These are phyloP conservation scores for Azolla pinnata DNA, from an alignment of 75 land plant genomes.

Conservation along the genomic window DNA sequence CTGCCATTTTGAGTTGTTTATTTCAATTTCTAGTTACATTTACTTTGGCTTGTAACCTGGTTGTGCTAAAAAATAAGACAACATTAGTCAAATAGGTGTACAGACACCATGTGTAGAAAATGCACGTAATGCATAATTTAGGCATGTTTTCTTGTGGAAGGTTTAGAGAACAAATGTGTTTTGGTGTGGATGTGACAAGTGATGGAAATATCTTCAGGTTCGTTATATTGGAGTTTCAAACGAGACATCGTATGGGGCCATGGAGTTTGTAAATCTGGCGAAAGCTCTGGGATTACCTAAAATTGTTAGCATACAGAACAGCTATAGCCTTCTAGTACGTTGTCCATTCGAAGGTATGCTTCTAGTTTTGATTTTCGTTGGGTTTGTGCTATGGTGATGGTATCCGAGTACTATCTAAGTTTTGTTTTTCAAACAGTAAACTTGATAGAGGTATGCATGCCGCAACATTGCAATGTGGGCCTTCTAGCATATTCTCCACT, in stretches of 20 bases:
- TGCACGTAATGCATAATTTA: too few relatives aligned
- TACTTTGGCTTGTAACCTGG: too few relatives aligned
- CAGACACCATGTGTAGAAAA: too few relatives aligned
- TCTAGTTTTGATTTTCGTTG: too few relatives aligned
- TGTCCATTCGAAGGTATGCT: conserved; percentile 67
- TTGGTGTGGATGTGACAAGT: not conserved
- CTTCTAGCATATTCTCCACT: conserved; percentile 87
- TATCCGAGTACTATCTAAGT: not conserved
- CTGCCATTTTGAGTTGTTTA: too few relatives aligned
- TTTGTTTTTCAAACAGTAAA: conserved; percentile 44
- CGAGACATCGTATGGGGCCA: conserved; percentile 95
- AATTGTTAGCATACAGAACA: conserved; percentile 94
- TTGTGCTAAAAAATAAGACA: too few relatives aligned
- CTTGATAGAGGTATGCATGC: conserved; percentile 85
- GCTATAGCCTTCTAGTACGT: conserved; percentile 66
- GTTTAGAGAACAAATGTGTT: not conserved
- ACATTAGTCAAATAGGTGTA: too few relatives aligned
- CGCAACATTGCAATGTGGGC: conserved; percentile 83
- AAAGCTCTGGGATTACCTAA: conserved; percentile 76
- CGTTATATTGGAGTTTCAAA: conserved; percentile 93
- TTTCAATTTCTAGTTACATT: too few relatives aligned
- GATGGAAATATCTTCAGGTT: conserved; percentile 31
- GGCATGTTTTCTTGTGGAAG: too few relatives aligned
- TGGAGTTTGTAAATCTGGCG: conserved; percentile 87
- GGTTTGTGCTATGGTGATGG: too few relatives aligned